phyloP scores from a whole-genome alignment of 2,329 filamentous ascomycete species.

The Chaetomium sp. region DNA sequence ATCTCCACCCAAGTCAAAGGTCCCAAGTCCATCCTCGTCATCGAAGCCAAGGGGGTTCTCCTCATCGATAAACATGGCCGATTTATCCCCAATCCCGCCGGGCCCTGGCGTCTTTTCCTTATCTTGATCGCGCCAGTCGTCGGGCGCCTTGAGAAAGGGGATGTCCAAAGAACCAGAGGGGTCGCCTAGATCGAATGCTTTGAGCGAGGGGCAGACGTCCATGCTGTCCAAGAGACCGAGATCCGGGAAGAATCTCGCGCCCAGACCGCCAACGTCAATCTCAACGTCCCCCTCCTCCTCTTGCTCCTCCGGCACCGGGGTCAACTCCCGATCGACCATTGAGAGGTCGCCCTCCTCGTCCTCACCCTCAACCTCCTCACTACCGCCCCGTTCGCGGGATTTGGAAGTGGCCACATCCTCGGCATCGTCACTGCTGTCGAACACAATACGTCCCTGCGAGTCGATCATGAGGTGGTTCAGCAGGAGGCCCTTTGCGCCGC shows the following conservation, averaged over 20 bases:
- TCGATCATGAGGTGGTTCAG: slow-evolving; percentile 98
- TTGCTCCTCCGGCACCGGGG: slow-evolving; percentile 39
- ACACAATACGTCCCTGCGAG: slow-evolving; percentile 87
- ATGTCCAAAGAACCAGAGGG: slow-evolving; percentile 83
- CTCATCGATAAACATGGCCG: slow-evolving; percentile 82
- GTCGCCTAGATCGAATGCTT: slow-evolving; percentile 89
- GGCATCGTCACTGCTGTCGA: slow-evolving; percentile 93
- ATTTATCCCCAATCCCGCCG: slow-evolving; percentile 62
- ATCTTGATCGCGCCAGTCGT: slow-evolving; percentile 78
- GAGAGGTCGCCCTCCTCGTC: slow-evolving; percentile 40
- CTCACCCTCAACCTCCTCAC: slow-evolving; percentile 43
- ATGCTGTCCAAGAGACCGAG: slow-evolving; percentile 75
- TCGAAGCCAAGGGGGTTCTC: slow-evolving; percentile 83
- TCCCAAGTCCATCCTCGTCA: slow-evolving; percentile 74
- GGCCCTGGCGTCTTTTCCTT: slow-evolving; percentile 59
- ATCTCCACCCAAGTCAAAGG: slow-evolving; percentile 69
- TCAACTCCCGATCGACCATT: slow-evolving; percentile 25
- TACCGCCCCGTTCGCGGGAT: slow-evolving; percentile 42
- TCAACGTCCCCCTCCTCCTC: slow-evolving; percentile 62
- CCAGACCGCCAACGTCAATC: slow-evolving; percentile 76
- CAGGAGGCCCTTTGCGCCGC: slow-evolving; percentile 90
- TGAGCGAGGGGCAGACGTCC: slow-evolving; percentile 92
- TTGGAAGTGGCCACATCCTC: slow-evolving; percentile 54
- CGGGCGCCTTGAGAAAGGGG: slow-evolving; percentile 85
- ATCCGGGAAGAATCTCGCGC: slow-evolving; percentile 82